Base-by-base conservation (phyloP, 2,329 filamentous ascomycete genomes). In the Colletotrichum abscissum region DNA sequence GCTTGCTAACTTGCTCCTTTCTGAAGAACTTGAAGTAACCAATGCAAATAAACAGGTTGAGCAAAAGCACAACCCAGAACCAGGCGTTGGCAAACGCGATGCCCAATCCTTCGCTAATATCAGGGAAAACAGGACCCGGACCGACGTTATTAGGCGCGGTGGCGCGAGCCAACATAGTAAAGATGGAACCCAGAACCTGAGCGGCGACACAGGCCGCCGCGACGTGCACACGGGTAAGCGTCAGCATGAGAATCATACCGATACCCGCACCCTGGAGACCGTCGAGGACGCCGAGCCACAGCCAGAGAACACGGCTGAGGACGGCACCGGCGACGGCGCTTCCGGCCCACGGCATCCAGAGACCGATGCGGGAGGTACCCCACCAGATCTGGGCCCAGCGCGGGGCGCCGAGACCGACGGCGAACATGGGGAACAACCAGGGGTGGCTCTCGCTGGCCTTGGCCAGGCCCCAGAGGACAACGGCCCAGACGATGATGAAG, bases 321-420 rank as follows among this genome's bases (percentile, higher is more conserved):
- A 93, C 79, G 0, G 91, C 90, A 2, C 88, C 87, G 5, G 86
- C 85, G 0, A 89, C 81, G 14, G 87, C 87, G 2, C 83, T 83
- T 46, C 89, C 89, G 9, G 88, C 88, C 91, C 91, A 92, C 1
- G 91, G 91, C 3, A 93, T 80, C 77, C 88, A 92, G 33, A 87
- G 82, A 2, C 90, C 91, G 73, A 92, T 87, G 12, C 88, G 87
- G 5, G 87, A 90, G 5, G 87, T 89, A 7, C 87, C 88, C 91
- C 91, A 93, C 80, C 91, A 89, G 78, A 92, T 92, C 79, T 93
- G 91, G 9, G 88, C 88, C 91, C 91, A 93, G 73, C 91, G 85
- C 1, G 91, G 91, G 2, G 91, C 90, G 56, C 88, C 90, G 12
- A 93, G 87, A 14, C 91, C 91, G 73, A 92, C 90, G 58, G 91